Evolutionary conservation across 768 basidiomycete genomes (phyloP).

Genomic region (Crucibulum laeve): DNA sequence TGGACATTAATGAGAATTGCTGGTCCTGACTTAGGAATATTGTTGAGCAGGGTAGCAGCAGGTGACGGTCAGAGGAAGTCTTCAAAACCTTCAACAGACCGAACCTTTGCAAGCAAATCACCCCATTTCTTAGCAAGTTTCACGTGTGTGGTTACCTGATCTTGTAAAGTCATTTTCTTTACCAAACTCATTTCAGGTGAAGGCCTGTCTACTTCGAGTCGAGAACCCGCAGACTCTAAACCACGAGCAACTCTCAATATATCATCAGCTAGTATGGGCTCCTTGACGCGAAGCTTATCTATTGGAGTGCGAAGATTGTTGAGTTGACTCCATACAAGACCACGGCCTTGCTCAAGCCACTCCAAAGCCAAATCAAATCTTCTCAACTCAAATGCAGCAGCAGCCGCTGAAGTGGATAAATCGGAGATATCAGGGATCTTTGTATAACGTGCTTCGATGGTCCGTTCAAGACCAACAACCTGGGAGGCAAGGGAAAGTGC

Average conservation of each 20-base stretch:
- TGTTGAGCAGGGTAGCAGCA: slow-evolving; percentile 11
- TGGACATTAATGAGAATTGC: slow-evolving; percentile 32
- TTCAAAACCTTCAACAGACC: slow-evolving; percentile 18
- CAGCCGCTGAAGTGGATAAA: slow-evolving; percentile 4
- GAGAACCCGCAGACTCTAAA: slow-evolving; percentile 4
- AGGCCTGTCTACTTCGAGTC: background rate
- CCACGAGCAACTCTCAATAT: slow-evolving; percentile 1
- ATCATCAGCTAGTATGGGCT: slow-evolving; percentile 1
- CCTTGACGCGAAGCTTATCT: slow-evolving; percentile 3
- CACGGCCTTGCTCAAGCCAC: slow-evolving; percentile 14
- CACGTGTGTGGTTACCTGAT: slow-evolving; percentile 4
- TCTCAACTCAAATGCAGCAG: slow-evolving; percentile 3
- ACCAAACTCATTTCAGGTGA: background rate
- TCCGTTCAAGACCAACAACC: slow-evolving; percentile 11
- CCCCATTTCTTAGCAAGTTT: slow-evolving; percentile 7
- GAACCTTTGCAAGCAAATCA: slow-evolving; percentile 2
- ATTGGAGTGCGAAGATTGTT: slow-evolving; percentile 8
- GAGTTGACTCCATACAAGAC: slow-evolving; percentile 12
- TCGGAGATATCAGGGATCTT: slow-evolving; percentile 6
- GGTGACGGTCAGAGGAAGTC: slow-evolving; percentile 21
- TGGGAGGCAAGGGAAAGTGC: slow-evolving; percentile 13
- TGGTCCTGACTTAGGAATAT: slow-evolving; percentile 20
- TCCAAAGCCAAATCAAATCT: slow-evolving; percentile 7
- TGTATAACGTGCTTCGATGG: slow-evolving; percentile 8
- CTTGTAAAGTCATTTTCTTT: slow-evolving; percentile 8